Evolutionary conservation across 495 filamentous ascomycete genomes (phyloP).

Genomic region (Penicillium robsamsonii): DNA sequence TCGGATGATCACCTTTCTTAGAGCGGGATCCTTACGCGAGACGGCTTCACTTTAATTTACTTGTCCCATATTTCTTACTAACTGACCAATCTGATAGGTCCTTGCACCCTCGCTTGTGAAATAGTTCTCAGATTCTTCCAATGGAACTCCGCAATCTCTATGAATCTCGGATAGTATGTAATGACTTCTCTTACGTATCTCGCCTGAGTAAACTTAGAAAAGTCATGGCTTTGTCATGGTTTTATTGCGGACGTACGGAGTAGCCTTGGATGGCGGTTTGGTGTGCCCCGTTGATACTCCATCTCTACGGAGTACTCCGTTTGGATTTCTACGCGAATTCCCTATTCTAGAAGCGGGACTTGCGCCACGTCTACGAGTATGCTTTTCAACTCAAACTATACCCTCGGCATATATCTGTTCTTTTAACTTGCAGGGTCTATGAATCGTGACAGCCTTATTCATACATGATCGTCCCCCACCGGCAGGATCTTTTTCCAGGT

Average conservation of each 20-base stretch:
- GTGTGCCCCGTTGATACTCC: conserved; percentile 10
- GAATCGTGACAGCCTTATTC: not conserved
- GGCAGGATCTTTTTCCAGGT: not conserved
- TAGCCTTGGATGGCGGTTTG: conserved; percentile 19
- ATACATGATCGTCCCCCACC: not conserved
- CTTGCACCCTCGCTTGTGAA: conserved; percentile 3
- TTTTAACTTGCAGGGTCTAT: not conserved
- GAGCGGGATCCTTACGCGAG: conserved; percentile 48
- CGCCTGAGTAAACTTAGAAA: conserved; percentile 25
- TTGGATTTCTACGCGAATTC: conserved; percentile 2
- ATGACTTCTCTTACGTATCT: conserved; percentile 15
- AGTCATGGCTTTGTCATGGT: conserved; percentile 14
- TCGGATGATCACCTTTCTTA: conserved; percentile 37
- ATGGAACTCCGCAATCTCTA: not conserved
- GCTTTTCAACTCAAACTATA: not conserved
- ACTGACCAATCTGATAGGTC: not conserved
- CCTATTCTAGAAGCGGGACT: conserved; percentile 13
- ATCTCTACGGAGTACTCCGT: not conserved
- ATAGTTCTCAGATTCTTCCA: not conserved
- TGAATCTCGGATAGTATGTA: conserved; percentile 4
- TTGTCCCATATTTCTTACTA: conserved; percentile 3
- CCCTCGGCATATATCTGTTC: conserved; percentile 6
- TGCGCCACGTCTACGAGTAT: not conserved
- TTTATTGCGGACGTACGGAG: conserved; percentile 7
- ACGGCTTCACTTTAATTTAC: conserved; percentile 15